Percentiles rank a stretch among this genome's conserved stretches.
Conservation (phyloP, 495 filamentous ascomycete genomes). For the Tuber microsphaerosporum region DNA sequence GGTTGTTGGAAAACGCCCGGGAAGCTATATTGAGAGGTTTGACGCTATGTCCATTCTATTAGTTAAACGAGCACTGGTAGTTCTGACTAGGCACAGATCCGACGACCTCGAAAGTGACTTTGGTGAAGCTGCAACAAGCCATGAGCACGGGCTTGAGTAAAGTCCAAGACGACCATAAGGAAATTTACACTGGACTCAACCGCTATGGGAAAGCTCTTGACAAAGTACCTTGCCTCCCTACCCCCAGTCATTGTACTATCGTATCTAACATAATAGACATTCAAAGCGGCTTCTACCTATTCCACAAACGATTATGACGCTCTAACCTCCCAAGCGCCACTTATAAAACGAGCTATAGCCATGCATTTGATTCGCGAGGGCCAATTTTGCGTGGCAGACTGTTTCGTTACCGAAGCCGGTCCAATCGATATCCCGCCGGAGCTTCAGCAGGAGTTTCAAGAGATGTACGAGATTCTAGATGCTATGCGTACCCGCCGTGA, state of each 20-base stretch:
- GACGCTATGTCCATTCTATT: conserved; percentile 15
- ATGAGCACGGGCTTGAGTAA: conserved; percentile 69
- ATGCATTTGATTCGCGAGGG: conserved; percentile 96
- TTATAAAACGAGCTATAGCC: conserved; percentile 86
- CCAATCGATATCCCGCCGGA: conserved; percentile 40
- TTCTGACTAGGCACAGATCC: conserved; percentile 51
- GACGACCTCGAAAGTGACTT: conserved; percentile 57
- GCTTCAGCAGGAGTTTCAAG: conserved; percentile 71
- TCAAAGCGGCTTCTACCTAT: conserved; percentile 70
- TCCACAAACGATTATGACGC: conserved; percentile 76
- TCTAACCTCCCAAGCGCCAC: conserved; percentile 62
- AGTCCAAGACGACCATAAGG: conserved; percentile 70
- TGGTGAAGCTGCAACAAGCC: conserved; percentile 78
- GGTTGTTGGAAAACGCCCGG: conserved; percentile 63
- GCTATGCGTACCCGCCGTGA: conserved; percentile 63
- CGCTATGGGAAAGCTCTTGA: conserved; percentile 76
- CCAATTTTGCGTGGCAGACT: conserved; percentile 76
- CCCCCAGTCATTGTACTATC: conserved; percentile 17
- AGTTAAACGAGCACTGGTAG: conserved; percentile 9
- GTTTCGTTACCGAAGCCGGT: conserved; percentile 63
- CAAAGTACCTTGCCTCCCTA: conserved; percentile 50
- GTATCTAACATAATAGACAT: conserved; percentile 50
- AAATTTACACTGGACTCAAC: conserved; percentile 66
- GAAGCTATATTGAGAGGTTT: conserved; percentile 61
- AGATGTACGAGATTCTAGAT: conserved; percentile 84